These are phyloP conservation scores for Suhomyces canberraensis DNA, from an alignment of 805 yeast genomes.

Conservation along the genomic window DNA sequence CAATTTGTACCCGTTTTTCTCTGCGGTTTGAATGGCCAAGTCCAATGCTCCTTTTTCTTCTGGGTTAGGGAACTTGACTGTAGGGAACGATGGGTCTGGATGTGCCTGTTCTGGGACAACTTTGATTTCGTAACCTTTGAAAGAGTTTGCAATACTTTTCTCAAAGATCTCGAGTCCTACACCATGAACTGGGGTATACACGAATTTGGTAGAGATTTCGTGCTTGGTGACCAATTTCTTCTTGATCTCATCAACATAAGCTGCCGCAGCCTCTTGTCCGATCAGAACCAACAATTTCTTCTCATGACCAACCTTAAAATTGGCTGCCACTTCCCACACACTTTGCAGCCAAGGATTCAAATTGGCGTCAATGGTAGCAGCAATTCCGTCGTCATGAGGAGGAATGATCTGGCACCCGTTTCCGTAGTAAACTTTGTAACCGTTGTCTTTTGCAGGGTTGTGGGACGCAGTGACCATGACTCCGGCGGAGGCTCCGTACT, in stretches of 20 bases:
- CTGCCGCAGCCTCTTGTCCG: constrained; percentile 39
- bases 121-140: constrained; percentile 33
- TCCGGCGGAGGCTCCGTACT: constrained; percentile 65
- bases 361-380: constrained; percentile 57
- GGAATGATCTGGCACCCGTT: constrained; percentile 97
- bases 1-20: constrained; percentile 42
- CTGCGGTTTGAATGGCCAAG: constrained; percentile 63
- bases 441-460: constrained; percentile 83
- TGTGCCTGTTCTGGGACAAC: constrained; percentile 60
- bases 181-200: constrained; percentile 96
- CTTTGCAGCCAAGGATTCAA: constrained; percentile 52
- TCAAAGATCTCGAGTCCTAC: constrained; percentile 71
- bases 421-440: constrained; percentile 88
- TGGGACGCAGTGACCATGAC: constrained; percentile 93
- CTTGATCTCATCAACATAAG: constrained; percentile 35
- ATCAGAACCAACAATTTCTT: constrained; percentile 34
- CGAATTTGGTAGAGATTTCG: constrained; percentile 44
- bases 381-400: constrained; percentile 79
- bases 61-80: constrained; percentile 91
- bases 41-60: constrained; percentile 92
- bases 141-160: constrained; percentile 31
- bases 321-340: constrained; percentile 46
- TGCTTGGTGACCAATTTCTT: constrained; percentile 28
- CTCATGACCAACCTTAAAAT: constrained; percentile 26
- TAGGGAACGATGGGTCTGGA: constrained; percentile 85